Percentiles rank a stretch among this genome's conserved stretches.
Conservation (phyloP, 192 early-diverging fungal genomes). For the Backusella macrospora region DNA sequence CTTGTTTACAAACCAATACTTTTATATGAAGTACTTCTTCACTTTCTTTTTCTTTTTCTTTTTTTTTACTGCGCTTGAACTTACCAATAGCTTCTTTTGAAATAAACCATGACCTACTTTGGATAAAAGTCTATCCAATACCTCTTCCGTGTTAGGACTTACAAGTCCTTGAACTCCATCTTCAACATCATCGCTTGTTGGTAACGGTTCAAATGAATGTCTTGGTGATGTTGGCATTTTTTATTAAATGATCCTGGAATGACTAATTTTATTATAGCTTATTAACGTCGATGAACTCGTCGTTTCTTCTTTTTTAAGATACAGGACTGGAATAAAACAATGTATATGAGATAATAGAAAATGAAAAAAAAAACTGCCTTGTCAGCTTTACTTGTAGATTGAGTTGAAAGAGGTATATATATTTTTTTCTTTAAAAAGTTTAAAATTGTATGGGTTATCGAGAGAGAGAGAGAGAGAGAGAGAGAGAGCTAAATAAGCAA, state of each 20-base stretch:
- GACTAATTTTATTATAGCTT: too few species aligned
- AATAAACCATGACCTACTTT: slow-evolving; percentile 76
- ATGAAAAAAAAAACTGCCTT: too few species aligned
- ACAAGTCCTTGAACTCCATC: background rate
- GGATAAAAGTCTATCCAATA: slow-evolving; percentile 63
- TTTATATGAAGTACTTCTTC: background rate
- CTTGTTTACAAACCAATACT: too few species aligned
- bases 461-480: too few species aligned
- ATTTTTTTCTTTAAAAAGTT: too few species aligned
- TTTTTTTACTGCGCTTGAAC: background rate
- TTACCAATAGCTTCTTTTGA: slow-evolving; percentile 63
- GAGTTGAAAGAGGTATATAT: too few species aligned
- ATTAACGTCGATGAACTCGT: too few species aligned
- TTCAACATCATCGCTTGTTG: slow-evolving; percentile 11
- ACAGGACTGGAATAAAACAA: too few species aligned
- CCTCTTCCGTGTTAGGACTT: slow-evolving; percentile 29
- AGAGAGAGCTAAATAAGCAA: background rate
- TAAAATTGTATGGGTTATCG: too few species aligned
- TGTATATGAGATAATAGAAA: too few species aligned
- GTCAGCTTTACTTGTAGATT: too few species aligned
- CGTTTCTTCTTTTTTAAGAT: too few species aligned
- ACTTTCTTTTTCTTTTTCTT: background rate
- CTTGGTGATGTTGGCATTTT: background rate
- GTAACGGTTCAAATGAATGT: slow-evolving; percentile 7
- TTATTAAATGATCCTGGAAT: background rate